These are phyloP conservation scores for Plenodomus tracheiphilus DNA, from an alignment of 2,329 filamentous ascomycete species.

Conservation along the genomic window DNA sequence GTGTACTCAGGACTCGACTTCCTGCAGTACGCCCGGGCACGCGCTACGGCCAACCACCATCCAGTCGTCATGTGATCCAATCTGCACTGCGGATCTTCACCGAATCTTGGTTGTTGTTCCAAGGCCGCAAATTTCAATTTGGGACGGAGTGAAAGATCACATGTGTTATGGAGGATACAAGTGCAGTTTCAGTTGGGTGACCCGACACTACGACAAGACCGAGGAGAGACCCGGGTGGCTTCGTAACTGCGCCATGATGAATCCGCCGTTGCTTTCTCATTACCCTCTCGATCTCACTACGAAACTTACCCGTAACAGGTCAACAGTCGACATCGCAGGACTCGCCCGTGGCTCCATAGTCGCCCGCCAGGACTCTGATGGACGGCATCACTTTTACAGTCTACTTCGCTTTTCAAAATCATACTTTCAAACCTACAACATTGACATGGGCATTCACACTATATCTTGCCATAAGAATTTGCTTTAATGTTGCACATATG, in stretches of 20 bases:
- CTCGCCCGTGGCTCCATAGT: no score
- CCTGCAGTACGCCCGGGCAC: background rate
- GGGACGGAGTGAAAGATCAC: background rate
- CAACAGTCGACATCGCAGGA: no score
- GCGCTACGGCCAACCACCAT: background rate
- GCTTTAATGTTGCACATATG: no score
- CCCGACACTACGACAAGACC: background rate
- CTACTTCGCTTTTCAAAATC: no score
- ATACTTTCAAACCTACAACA: no score
- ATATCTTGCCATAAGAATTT: no score
- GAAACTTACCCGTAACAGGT: no score
- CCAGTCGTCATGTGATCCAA: background rate
- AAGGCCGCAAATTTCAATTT: background rate
- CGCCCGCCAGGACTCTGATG: no score
- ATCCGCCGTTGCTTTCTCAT: background rate
- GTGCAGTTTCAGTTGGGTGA: background rate
- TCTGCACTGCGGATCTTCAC: background rate
- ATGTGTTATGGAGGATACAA: background rate
- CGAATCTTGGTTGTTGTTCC: background rate
- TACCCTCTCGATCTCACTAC: background rate
- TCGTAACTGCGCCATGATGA: background rate
- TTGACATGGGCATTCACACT: no score
- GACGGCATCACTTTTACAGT: no score
- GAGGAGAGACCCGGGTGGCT: background rate
- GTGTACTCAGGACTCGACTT: background rate